Evolutionary conservation across 139 green algal species (phyloP), one percentile per base, ranked within the genome.

Genomic region (Penium margaritaceum): DNA sequence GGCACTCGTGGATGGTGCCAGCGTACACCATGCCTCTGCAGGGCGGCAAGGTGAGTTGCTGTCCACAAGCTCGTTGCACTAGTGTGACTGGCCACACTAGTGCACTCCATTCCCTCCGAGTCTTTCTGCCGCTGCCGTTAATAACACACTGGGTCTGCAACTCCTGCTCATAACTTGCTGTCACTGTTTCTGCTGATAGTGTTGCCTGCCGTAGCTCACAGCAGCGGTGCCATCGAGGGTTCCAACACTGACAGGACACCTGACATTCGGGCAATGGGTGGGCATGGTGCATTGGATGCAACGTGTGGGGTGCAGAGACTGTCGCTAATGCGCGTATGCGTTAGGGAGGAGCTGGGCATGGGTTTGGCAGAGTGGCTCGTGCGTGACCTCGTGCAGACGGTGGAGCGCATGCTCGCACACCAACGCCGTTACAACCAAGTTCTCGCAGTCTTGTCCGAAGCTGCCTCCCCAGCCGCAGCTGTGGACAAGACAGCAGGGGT

Each of bases 1-100:
- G 44, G 32, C 78, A 74, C 21, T 74, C 74, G 9, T 82, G 76
- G 76, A 81, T 82, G 24, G 30, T 82, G 27, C 76, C 76, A 3
- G 77, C 72, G 15, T 82, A 82, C 34, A 61, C 34, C 17, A 82
- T 82, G 76, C 39, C 76, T 51, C 9, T 7, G 9, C 7, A 51
- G 41, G 41, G 41, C 9, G 41, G 41, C 41, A 51, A 21, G 41
- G 41, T 12, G 41, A 51, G 41, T 7, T 7, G 41, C 9, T 7
- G 9, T 7, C 12, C 41, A 12, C 41, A 51, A 51, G 41, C 12
- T 7, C 41, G 12, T 7, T 51, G 41, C 9, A 51, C n/a, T n/a
- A 51, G 41, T 51, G 9, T 51, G 41, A 51, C 9, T 21, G 41
- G 41, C 41, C 41, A 51, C 12, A 7, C 7, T 51, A n/a, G n/a